A percentile compares a stretch with the other conserved stretches of the same genome.
These are phyloP conservation scores for Botrytis medusae DNA, from an alignment of 2,329 filamentous ascomycete species.

Conservation along the genomic window DNA sequence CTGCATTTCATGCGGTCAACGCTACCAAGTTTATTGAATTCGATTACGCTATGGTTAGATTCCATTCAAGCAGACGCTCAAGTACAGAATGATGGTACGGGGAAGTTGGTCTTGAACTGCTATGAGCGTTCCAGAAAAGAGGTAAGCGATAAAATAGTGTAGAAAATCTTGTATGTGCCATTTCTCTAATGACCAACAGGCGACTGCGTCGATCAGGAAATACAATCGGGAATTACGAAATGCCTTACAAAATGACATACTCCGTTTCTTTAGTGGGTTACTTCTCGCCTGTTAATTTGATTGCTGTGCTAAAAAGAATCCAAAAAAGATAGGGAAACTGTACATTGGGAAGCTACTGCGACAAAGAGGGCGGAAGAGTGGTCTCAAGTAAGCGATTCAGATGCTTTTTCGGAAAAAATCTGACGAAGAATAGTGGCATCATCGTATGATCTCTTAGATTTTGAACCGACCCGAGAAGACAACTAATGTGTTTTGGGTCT, in stretches of 20 bases:
- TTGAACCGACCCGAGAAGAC: background rate
- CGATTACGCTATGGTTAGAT: background rate
- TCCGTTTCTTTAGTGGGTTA: background rate
- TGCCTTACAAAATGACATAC: background rate
- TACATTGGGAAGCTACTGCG: background rate
- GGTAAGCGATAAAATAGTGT: background rate
- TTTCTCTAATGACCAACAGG: background rate
- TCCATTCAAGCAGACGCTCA: background rate
- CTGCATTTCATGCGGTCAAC: constrained; percentile 1
- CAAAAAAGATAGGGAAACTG: background rate
- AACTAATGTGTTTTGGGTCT: background rate
- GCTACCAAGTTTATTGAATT: constrained; percentile 1
- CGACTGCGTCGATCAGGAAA: background rate
- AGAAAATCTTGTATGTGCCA: background rate
- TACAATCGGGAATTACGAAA: background rate
- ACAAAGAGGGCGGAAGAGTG: background rate
- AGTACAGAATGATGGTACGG: background rate
- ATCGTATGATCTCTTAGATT: background rate
- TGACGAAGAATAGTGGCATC: background rate
- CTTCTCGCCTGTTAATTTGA: background rate
- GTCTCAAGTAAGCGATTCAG: background rate
- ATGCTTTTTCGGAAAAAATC: background rate
- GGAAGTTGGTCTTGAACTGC: background rate
- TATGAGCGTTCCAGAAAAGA: background rate
- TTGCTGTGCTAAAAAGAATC: background rate